phyloP scores from a whole-genome alignment of 2,329 filamentous ascomycete genomes.

The Niveomyces coronatus region DNA sequence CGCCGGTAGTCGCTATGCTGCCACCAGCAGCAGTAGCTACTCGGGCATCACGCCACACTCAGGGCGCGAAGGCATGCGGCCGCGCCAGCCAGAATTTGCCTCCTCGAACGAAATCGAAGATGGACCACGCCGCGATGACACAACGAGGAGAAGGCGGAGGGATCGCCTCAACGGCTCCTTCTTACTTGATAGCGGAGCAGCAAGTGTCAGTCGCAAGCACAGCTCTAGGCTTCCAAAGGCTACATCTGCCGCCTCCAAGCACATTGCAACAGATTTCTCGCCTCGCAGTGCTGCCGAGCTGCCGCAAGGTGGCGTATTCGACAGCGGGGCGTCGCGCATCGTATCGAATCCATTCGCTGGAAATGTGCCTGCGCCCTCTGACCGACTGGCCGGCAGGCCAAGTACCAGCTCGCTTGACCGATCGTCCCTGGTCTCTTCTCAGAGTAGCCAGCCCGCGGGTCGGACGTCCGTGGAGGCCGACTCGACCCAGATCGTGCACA shows the following conservation, averaged over 20 bases:
- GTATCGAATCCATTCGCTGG: conserved; percentile 1
- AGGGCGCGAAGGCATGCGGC: conserved; percentile 10
- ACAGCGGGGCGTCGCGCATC: conserved; percentile 1
- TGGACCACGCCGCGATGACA: conserved; percentile 12
- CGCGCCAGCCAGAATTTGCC: background rate
- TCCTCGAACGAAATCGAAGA: conserved; percentile 10
- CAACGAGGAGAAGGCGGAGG: conserved; percentile 12
- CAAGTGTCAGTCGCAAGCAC: conserved; percentile 1
- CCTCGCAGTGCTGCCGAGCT: conserved; percentile 3
- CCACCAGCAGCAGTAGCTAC: conserved; percentile 7
- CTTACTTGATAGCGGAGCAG: background rate
- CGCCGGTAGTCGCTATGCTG: conserved; percentile 19
- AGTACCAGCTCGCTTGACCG: conserved; percentile 4
- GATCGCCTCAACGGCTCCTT: conserved; percentile 12
- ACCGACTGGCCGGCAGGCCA: background rate
- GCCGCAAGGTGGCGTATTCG: background rate
- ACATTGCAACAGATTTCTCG: background rate
- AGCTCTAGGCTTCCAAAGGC: conserved; percentile 3
- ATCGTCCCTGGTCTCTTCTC: conserved; percentile 3
- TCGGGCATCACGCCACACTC: conserved; percentile 2
- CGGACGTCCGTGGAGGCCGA: conserved; percentile 51
- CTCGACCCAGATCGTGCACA: conserved; percentile 81
- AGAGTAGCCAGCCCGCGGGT: conserved; percentile 16
- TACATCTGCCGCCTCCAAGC: too few relatives aligned
- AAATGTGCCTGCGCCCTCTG: background rate